Evolutionary conservation across 2,329 filamentous ascomycete species (phyloP), one percentile per base, ranked within the genome.

Genomic region (Monosporascus ibericus): DNA sequence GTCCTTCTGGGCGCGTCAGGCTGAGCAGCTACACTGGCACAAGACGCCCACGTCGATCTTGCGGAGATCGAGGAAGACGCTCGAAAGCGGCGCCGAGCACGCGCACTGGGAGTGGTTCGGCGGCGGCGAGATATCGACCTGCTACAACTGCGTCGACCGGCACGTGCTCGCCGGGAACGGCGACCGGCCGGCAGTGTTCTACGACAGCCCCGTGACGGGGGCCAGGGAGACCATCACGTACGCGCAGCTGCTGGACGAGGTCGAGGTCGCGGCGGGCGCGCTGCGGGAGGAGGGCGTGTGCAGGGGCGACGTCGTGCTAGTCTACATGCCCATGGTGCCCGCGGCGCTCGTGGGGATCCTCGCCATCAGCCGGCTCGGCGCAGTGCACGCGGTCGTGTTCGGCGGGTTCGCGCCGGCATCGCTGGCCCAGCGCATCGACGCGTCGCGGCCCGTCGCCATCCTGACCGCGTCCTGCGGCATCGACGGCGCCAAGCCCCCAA

Each of bases 311-410:
- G 20, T 44, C 20, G 40, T 44, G 14, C 22, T 44, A 5, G n/a
- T 96, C 27, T 97, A 96, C 70, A 96, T 96, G 92, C 92, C 92
- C 51, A 96, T 96, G 92, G 90, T 96, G 44, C 92, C 92, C 1
- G 86, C 90, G 0, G 88, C 91, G 2, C 68, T 96, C n/a, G 84
- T 95, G 56, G 92, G 88, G 9, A 90, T 94, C 58, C 81, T 96
- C 4, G 91, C 92, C 24, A 82, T 88, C 54, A 84, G 84, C 55
- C 83, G 91, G 9, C 76, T 96, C 1, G 92, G 92, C 11, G 92
- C 91, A 17, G 84, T 96, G 49, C 92, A 97, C 66, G 85, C 89
- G 3, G 90, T 95, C 5, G 92, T 97, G 3, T 96, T 96, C 69
- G 92, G 92, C 42, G 92, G 92, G 0, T 97, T 97, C 67, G 90